A percentile compares a stretch with the other conserved stretches of the same genome.
Conservation (phyloP, 225 moss, liverwort and hornwort genomes). For the Physcomitrellopsis africana region DNA sequence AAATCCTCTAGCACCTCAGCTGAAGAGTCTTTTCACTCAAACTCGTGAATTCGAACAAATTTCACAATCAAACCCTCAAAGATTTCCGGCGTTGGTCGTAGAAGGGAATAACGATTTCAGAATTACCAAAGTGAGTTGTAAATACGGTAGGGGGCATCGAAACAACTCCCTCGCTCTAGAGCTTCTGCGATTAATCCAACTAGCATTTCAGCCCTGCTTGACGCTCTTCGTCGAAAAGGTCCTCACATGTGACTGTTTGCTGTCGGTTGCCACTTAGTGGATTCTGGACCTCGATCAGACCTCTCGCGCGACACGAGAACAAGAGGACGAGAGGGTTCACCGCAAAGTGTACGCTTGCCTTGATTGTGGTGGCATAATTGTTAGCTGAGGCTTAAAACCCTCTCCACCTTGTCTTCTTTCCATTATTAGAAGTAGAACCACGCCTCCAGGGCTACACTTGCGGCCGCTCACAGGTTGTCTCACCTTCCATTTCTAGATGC, state of each 20-base stretch:
- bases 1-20: background rate
- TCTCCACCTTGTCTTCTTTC: background rate
- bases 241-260: conserved; percentile 3
- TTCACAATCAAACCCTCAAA: too few species aligned
- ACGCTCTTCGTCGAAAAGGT: background rate
- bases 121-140: too few species aligned
- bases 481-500: background rate
- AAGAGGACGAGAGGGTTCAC: background rate
- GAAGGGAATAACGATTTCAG: too few species aligned
- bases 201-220: background rate
- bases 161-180: too few species aligned
- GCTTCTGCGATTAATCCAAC: too few species aligned
- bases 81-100: too few species aligned
- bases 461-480: conserved; percentile 20
- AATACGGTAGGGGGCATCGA: too few species aligned
- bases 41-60: too few species aligned
- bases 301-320: background rate
- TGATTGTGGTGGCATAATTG: background rate
- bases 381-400: background rate
- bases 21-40: too few species aligned
- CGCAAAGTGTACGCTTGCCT: background rate
- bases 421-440: background rate
- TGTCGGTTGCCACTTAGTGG: background rate
- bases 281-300: conserved; percentile 6
- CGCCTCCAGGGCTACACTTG: conserved; percentile 15